Evolutionary conservation across 116 monocot genomes (phyloP).

Genomic region (Cymodocea nodosa): DNA sequence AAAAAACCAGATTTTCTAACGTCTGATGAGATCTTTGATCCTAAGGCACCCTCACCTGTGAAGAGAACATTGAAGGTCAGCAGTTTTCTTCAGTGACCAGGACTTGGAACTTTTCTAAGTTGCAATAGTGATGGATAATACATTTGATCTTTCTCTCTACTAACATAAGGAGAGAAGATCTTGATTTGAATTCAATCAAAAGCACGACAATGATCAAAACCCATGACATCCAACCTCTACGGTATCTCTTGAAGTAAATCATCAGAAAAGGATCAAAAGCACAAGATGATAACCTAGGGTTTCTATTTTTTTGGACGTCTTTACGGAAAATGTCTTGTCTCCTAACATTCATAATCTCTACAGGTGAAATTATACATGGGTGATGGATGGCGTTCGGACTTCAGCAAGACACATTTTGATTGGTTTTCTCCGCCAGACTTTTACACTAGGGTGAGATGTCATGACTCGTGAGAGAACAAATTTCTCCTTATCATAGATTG

Average conservation of each 20-base stretch:
- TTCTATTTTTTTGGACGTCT: too few species aligned
- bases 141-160: too few species aligned
- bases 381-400: constrained; percentile 75
- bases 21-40: constrained; percentile 32
- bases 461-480: background rate
- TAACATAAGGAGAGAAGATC: too few species aligned
- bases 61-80: constrained; percentile 52
- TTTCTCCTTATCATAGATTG: too few species aligned
- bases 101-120: too few species aligned
- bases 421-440: constrained; percentile 72
- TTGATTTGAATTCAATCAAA: too few species aligned
- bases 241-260: too few species aligned
- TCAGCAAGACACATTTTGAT: constrained; percentile 51
- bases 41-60: constrained; percentile 18
- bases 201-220: too few species aligned
- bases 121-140: too few species aligned
- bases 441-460: constrained; percentile 40
- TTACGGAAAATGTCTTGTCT: background rate
- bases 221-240: too few species aligned
- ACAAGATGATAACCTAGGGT: too few species aligned
- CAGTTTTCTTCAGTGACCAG: background rate
- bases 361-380: constrained; percentile 75
- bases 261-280: too few species aligned
- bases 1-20: constrained; percentile 65
- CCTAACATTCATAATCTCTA: background rate